Evolutionary conservation across 306 rosid species (phyloP), one percentile per base, ranked within the genome.

Genomic region (Medicago ruthenica): DNA sequence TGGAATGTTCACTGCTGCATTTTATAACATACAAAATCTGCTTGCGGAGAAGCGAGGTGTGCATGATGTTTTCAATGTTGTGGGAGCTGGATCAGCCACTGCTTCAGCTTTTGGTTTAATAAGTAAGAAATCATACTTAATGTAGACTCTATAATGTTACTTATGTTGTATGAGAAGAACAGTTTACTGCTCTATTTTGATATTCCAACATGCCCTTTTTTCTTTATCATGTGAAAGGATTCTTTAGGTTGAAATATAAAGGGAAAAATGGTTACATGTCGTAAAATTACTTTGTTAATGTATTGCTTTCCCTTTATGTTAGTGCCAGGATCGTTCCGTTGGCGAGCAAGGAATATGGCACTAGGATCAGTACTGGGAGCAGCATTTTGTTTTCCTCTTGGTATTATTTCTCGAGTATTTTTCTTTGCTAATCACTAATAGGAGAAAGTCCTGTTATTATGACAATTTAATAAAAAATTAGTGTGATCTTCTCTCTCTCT

Each of bases 21-120:
- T 95, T 85, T 95, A 45, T 74, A 67, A 88, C 48, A 67, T 95
- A 31, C 97, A 92, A 73, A 85, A 92, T 87, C 75, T 95, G n/a
- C 87, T 95, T 74, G 97, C 86, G 24, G 97, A 95, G 84, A 80
- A 90, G 77, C 89, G 99, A 17, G 97, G 97, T 8, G 91, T 92
- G 48, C 93, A 79, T 69, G 99, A 95, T 82, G 92, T 92, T 70
- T 87, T 86, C 76, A 95, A 95, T 76, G 84, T 90, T 80, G 92
- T 79, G 71, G 99, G 92, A 77, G 99, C 97, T 79, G 97, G 99
- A 71, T 95, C 99, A 74, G 96, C 96, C 67, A 92, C 99, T 54
- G 97, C 97, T 61, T 91, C 99, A 16, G 83, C 92, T 61, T 95
- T 92, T 72, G 99, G 97, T 78, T 81, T 92, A 82, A 85, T 95